These are phyloP conservation scores for Senna tora DNA, from an alignment of 306 rosid genomes.

Conservation along the genomic window DNA sequence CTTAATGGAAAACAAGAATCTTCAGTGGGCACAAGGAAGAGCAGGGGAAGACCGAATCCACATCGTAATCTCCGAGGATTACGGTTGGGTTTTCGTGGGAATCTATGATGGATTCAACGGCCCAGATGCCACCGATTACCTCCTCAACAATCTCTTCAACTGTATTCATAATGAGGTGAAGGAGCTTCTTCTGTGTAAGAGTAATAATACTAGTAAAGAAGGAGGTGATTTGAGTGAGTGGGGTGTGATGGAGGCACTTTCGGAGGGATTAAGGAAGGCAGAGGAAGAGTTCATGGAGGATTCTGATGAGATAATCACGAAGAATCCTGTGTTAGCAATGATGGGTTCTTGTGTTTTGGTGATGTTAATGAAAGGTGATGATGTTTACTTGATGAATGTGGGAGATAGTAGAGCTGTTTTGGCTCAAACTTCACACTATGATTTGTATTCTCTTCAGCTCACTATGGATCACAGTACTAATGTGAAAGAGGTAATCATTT, in stretches of 20 bases:
- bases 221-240: conserved; percentile 35
- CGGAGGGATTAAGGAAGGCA: conserved; percentile 60
- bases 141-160: conserved; percentile 62
- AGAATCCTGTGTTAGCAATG: conserved; percentile 75
- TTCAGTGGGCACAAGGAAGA: conserved; percentile 90
- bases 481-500: conserved; percentile 62
- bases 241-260: conserved; percentile 63
- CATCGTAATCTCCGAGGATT: conserved; percentile 71
- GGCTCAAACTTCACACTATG: conserved; percentile 48
- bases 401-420: conserved; percentile 82
- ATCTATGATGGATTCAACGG: conserved; percentile 94
- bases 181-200: conserved; percentile 34
- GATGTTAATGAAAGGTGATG: conserved; percentile 82
- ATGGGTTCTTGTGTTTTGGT: conserved; percentile 96
- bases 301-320: conserved; percentile 52
- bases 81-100: conserved; percentile 85
- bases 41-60: conserved; percentile 90
- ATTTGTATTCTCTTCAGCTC: conserved; percentile 59
- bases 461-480: conserved; percentile 74
- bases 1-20: conserved; percentile 47
- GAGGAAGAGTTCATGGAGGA: conserved; percentile 62
- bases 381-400: conserved; percentile 86
- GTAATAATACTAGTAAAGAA: conserved; percentile 20
- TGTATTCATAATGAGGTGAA: conserved; percentile 60
- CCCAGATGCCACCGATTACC: conserved; percentile 87